phyloP scores from a whole-genome alignment of 1,139 yeast species.

The Debaryomycetaceae sp. region DNA sequence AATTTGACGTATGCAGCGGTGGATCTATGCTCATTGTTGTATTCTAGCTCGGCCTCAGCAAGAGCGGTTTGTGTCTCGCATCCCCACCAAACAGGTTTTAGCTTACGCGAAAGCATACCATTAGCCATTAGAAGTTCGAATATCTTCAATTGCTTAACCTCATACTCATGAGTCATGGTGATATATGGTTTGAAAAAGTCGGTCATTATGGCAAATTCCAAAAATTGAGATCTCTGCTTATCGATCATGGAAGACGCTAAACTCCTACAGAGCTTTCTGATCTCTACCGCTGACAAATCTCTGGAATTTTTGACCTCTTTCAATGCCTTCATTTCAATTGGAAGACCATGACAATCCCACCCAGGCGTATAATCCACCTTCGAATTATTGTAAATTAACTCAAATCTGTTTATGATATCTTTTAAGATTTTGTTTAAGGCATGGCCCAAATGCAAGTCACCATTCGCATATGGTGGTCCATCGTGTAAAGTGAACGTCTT shows the following conservation, averaged over 20 bases:
- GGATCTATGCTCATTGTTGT: constrained; percentile 69
- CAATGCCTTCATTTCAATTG: constrained; percentile 86
- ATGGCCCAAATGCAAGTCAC: constrained; percentile 90
- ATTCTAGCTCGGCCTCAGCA: constrained; percentile 95
- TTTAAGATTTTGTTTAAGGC: constrained; percentile 85
- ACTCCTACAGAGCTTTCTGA: constrained; percentile 60
- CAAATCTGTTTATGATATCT: constrained; percentile 76
- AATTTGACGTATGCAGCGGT: constrained; percentile 71
- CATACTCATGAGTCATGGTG: constrained; percentile 71
- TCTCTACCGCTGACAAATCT: constrained; percentile 43
- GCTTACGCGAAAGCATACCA: constrained; percentile 74
- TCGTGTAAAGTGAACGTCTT: constrained; percentile 75
- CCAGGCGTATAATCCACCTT: constrained; percentile 79
- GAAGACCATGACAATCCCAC: constrained; percentile 99
- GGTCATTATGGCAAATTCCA: constrained; percentile 74
- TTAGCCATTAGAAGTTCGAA: constrained; percentile 64
- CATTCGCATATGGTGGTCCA: constrained; percentile 99
- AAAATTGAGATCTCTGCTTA: constrained; percentile 62
- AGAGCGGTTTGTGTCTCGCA: constrained; percentile 90
- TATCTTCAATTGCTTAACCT: constrained; percentile 66
- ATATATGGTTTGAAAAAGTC: constrained; percentile 72
- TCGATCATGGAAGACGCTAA: constrained; percentile 68
- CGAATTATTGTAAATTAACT: constrained; percentile 56
- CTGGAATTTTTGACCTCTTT: constrained; percentile 23
- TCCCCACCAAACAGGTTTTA: constrained; percentile 97